Evolutionary conservation across 2,329 filamentous ascomycete genomes (phyloP), one percentile per base, ranked within the genome.

Genomic region (Venturiaceae sp.): DNA sequence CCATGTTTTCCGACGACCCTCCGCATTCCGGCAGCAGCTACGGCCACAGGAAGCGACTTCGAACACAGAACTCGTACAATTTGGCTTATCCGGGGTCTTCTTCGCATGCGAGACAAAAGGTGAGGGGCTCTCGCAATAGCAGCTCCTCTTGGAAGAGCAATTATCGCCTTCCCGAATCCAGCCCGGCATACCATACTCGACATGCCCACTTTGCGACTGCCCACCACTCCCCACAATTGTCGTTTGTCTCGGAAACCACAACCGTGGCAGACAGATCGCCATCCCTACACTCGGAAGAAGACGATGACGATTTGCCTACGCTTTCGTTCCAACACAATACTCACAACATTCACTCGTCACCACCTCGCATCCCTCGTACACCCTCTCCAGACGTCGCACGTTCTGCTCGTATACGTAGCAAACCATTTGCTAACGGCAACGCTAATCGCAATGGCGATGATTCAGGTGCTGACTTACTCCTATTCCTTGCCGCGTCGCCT

Each of bases 401-500:
- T 66, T 68, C 75, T 64, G 67, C 71, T 64, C 66, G 75, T 66
- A 62, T 73, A 63, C 70, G 71, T 44, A 68, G 71, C 59, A 67
- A 67, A 62, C 65, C 74, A 62, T 71, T 72, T 66, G 60, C 74
- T 60, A 66, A 74, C 65, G 63, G 74, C 63, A 64, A 71, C 11
- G 69, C 65, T 70, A 68, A 66, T 70, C 72, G 77, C 74, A 52
- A 79, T 81, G 86, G 84, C 60, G 86, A 94, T 67, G 89, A 96
- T 67, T 92, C 90, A 32, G 88, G 88, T 5, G 88, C 88, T 5
- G 91, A 90, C 66, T 86, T 95, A 1, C 67, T 96, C 5, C 90
- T 94, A 50, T 96, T 92, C 71, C 83, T 97, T 16, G 92, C 92
- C 53, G 90, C 90, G 55, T 97, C 92, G 6, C 94, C 94, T 0